A percentile compares a stretch with the other conserved stretches of the same genome.
Evolutionary conservation across 352 stramenopile genomes (phyloP).

Genomic region (Phytopythium oedochilum): DNA sequence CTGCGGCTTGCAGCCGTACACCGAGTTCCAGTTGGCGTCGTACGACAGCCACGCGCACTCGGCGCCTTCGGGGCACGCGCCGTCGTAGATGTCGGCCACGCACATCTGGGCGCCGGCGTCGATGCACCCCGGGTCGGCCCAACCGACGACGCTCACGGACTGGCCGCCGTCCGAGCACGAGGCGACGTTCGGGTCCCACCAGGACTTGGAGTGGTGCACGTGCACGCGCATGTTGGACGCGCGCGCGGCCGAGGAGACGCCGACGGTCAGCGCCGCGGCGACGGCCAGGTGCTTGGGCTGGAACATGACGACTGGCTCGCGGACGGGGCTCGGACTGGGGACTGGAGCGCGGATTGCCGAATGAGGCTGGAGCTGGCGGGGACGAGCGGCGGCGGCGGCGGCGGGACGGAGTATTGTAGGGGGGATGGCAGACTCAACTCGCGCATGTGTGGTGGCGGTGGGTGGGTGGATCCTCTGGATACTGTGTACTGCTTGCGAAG

Average conservation of each 20-base stretch:
- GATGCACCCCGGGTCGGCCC: too few relatives aligned
- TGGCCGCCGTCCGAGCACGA: too few relatives aligned
- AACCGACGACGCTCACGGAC: too few relatives aligned
- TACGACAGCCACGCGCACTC: too few relatives aligned
- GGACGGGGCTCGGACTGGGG: background rate
- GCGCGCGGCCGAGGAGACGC: background rate
- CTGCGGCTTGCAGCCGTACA: too few relatives aligned
- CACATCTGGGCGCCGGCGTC: too few relatives aligned
- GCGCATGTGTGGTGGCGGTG: too few relatives aligned
- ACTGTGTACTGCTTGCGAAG: too few relatives aligned
- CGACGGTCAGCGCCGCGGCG: background rate
- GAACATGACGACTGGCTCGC: background rate
- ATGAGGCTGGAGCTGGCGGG: background rate
- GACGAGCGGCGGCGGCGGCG: background rate
- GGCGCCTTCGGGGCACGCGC: too few relatives aligned
- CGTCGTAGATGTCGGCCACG: too few relatives aligned
- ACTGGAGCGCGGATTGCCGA: background rate
- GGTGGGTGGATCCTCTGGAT: too few relatives aligned
- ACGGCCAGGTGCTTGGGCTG: background rate
- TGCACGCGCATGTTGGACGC: background rate
- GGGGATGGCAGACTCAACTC: background rate
- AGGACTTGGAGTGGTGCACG: constrained; percentile 1
- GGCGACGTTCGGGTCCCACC: constrained; percentile 4
- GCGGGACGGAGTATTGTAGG: background rate
- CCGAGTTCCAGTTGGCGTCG: too few relatives aligned